These are phyloP conservation scores for Podaxis mareebaensis DNA, from an alignment of 768 basidiomycete genomes.

Conservation along the genomic window DNA sequence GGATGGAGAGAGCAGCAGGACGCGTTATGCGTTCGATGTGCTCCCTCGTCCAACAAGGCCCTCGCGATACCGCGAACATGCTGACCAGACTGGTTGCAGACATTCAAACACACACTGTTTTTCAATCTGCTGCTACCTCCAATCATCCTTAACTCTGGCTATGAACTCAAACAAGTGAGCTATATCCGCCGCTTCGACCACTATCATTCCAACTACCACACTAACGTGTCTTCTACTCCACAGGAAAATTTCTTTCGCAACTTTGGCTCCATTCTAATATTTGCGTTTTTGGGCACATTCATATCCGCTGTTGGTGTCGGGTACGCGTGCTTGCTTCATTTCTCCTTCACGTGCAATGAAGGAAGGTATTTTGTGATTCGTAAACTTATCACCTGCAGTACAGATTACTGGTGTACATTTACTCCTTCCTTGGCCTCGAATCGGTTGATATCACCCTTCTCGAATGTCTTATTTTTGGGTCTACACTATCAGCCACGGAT, in stretches of 20 bases:
- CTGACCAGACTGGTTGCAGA: constrained; percentile 44
- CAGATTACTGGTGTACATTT: constrained; percentile 93
- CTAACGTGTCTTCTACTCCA: constrained; percentile 12
- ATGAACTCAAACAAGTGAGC: constrained; percentile 91
- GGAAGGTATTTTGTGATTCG: constrained; percentile 6
- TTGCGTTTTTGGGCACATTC: constrained; percentile 94
- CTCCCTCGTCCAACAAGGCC: neutral
- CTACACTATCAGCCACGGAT: constrained; percentile 95
- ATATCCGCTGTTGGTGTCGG: constrained; percentile 96
- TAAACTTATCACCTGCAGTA: constrained; percentile 48
- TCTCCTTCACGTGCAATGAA: neutral
- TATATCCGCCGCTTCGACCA: neutral
- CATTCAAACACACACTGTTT: constrained; percentile 95
- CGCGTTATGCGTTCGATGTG: neutral
- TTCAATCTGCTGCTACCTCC: constrained; percentile 98
- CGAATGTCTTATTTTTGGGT: constrained; percentile 96
- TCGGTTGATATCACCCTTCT: constrained; percentile 81
- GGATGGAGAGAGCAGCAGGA: neutral
- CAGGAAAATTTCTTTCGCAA: constrained; percentile 99
- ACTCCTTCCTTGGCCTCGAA: constrained; percentile 91
- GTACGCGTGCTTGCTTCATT: constrained; percentile 52
- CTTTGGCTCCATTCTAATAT: constrained; percentile 93
- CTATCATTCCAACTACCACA: neutral
- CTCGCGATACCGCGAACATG: neutral
- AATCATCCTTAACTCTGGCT: constrained; percentile 97